Percentiles rank a stretch among this genome's conserved stretches.
These are phyloP conservation scores for Glycine tomentella DNA, from an alignment of 306 rosid species.

Conservation along the genomic window DNA sequence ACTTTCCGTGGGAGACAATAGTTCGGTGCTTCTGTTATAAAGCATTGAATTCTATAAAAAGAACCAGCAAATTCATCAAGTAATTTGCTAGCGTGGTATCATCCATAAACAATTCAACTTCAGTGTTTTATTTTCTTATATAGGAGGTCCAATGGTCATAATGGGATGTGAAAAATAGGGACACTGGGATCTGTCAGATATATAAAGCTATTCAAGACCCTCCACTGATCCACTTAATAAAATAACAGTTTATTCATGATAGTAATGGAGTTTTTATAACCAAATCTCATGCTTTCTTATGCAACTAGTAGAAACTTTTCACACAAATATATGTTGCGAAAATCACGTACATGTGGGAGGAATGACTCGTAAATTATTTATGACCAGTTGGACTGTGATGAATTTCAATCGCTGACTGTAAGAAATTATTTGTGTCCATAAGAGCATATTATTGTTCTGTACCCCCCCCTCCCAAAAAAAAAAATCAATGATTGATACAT, in stretches of 20 bases:
- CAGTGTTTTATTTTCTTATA: neutral
- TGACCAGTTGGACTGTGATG: no score
- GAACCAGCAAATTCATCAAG: neutral
- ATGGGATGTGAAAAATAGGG: slow-evolving; percentile 10
- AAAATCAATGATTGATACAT: no score
- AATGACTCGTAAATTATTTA: no score
- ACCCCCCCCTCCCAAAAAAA: no score
- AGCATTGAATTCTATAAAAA: slow-evolving; percentile 23
- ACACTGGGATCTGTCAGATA: slow-evolving; percentile 7
- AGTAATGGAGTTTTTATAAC: neutral
- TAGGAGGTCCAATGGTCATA: neutral
- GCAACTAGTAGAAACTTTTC: neutral
- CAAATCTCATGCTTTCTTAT: neutral
- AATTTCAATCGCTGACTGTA: neutral
- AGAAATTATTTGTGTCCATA: neutral
- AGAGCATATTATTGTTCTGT: neutral
- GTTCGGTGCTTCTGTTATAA: slow-evolving; percentile 24
- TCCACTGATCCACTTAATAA: neutral
- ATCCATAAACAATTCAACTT: slow-evolving; percentile 12
- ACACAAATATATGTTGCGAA: neutral
- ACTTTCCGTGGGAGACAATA: slow-evolving; percentile 42
- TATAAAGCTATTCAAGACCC: neutral
- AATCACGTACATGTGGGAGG: neutral
- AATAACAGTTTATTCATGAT: neutral
- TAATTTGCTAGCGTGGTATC: slow-evolving; percentile 26